Evolutionary conservation across 2,329 filamentous ascomycete species (phyloP), one percentile per base, ranked within the genome.

Genomic region (Clonostachys rosea): DNA sequence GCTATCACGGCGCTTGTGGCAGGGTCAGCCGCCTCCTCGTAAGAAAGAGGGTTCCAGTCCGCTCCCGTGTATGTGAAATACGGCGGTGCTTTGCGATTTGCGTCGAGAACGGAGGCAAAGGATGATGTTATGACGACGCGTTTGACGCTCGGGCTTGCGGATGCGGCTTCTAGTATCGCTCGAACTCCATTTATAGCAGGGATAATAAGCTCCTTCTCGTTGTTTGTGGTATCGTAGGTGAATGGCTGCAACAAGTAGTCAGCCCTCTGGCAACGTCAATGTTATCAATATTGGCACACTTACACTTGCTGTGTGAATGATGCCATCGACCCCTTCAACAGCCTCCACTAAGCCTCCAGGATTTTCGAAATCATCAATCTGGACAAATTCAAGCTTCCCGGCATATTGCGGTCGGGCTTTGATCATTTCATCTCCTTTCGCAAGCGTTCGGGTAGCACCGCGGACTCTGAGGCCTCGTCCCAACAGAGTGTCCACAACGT

Each of bases 21-120:
- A 5, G 64, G 62, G 5, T 61, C 62, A 2, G 69, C 51, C 0
- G 77, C 74, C 49, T 81, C 68, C 44, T 79, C 68, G 13, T 66
- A 64, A 0, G 75, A 80, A 17, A 81, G 66, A 0, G 77, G 77
- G 53, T 81, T 81, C 79, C 79, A 83, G 54, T 81, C 76, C 2
- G 64, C 59, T 47, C 75, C 77, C 0, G 70, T 73, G 58, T 81
- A 82, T 3, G 64, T 70, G 53, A 79, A 75, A 34, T 68, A 73
- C 0, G 76, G 72, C 51, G 71, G 69, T 24, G 63, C 68, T 20
- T 73, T 73, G 47, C 75, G 72, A 40, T 54, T 56, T 2, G 64
- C 53, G 53, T 86, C 71, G 43, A 85, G 56, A 16, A 87, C 83
- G 0, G 82, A 71, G n/a, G 83, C 84, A 55, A 87, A 87, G 3